phyloP scores from a whole-genome alignment of 805 yeast species.

The Zygoascus tannicola region DNA sequence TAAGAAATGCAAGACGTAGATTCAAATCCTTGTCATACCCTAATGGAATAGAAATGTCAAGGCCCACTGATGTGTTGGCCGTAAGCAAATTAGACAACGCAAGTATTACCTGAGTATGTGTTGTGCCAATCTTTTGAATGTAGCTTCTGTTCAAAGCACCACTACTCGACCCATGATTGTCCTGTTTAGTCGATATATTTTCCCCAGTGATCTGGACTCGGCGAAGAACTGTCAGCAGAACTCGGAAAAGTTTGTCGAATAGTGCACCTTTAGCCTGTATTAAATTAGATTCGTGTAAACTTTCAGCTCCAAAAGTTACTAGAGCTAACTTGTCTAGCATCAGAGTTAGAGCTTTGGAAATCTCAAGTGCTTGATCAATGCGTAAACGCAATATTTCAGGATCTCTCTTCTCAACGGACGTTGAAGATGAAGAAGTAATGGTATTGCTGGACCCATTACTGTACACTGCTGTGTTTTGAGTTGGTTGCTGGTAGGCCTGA shows the following conservation, averaged over 20 bases:
- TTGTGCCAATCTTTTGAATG: not conserved
- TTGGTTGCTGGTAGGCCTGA: not conserved
- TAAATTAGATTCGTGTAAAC: slow-evolving; percentile 19
- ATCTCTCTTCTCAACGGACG: slow-evolving; percentile 1
- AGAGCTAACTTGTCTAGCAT: slow-evolving; percentile 16
- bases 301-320: slow-evolving; percentile 7
- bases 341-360: slow-evolving; percentile 14
- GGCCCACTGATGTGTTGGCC: slow-evolving; percentile 68
- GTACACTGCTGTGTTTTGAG: not conserved
- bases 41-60: slow-evolving; percentile 65
- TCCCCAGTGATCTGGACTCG: slow-evolving; percentile 23
- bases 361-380: slow-evolving; percentile 15
- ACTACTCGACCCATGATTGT: not conserved
- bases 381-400: slow-evolving; percentile 13
- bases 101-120: slow-evolving; percentile 39
- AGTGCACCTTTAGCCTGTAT: slow-evolving; percentile 30
- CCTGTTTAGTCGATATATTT: not conserved
- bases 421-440: not conserved
- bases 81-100: slow-evolving; percentile 61
- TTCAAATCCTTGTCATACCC: slow-evolving; percentile 62
- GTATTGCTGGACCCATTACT: slow-evolving; percentile 4
- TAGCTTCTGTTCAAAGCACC: not conserved
- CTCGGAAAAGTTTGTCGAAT: slow-evolving; percentile 39
- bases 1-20: slow-evolving; percentile 63
- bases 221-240: slow-evolving; percentile 40